Base-by-base conservation (phyloP, 495 filamentous ascomycete genomes). In the Aspergillus ostianus region DNA sequence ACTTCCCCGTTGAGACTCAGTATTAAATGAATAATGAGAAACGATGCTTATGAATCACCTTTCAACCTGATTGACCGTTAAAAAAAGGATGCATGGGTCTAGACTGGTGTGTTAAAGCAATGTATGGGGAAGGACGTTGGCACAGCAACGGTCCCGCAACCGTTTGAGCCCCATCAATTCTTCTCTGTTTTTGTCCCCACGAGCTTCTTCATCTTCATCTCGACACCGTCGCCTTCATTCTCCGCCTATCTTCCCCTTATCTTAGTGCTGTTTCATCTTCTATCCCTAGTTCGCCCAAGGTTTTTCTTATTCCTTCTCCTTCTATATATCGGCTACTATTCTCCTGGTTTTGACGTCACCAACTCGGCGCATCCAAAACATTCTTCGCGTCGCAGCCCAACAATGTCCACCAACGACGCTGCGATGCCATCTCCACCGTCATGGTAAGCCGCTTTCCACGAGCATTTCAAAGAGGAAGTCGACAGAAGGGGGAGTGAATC, bases 21-120 rank as follows among this genome's bases (percentile, higher is more conserved):
- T 17, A 59, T 45, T 49, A 62, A 50, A 72, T 66, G 64, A 71
- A 44, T 71, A 51, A 73, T 70, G 72, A 73, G 64, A 70, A 56
- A 73, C 51, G 72, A 71, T 46, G 44, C 23, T 58, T 12, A 52
- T 21, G 19, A 55, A 18, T 53, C 2, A 2, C n/a, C 51, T 32
- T 23, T 53, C 51, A 27, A 32, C n/a, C 6, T 7, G 51, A 17
- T 19, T 36, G 29, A 53, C 18, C n/a, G n/a, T n/a, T n/a, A n/a
- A n/a, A n/a, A n/a, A n/a, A 7, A n/a, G 4, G 26, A 32, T 17
- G 30, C 10, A 53, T 53, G 18, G 15, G 29, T n/a, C 26, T n/a
- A 26, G 20, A 27, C 15, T 41, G 32, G 27, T 9, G 7, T 49
- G 8, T n/a, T n/a, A 8, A 15, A 6, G 36, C 17, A 32, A 23